These are phyloP conservation scores for Cladosporium oxysporum DNA, from an alignment of 2,329 filamentous ascomycete species.

Conservation along the genomic window DNA sequence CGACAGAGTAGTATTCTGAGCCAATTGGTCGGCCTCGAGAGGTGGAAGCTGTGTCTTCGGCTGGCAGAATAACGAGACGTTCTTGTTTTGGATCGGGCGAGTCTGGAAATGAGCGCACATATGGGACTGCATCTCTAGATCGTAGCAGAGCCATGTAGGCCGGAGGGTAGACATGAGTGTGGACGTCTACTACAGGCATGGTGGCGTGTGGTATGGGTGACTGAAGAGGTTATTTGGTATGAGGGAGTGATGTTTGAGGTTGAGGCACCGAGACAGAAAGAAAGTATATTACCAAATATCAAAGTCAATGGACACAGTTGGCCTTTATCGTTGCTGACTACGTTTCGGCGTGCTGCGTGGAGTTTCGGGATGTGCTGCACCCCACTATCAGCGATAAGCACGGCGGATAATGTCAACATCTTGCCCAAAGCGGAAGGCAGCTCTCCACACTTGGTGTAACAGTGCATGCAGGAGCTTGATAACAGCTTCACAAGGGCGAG, in stretches of 20 bases:
- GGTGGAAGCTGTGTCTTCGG: slow-evolving; percentile 36
- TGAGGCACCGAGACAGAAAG: no score
- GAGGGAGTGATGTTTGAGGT: neutral
- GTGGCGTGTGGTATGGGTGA: slow-evolving; percentile 16
- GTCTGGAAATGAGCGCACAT: slow-evolving; percentile 65
- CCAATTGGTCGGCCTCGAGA: slow-evolving; percentile 78
- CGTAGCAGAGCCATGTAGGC: slow-evolving; percentile 60
- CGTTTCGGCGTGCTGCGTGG: neutral
- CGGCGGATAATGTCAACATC: slow-evolving; percentile 10
- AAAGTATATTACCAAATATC: no score
- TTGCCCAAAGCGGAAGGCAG: slow-evolving; percentile 14
- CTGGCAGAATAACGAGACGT: slow-evolving; percentile 52
- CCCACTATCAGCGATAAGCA: slow-evolving; percentile 7
- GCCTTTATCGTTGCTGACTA: neutral
- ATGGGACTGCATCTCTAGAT: slow-evolving; percentile 63
- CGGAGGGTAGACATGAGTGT: slow-evolving; percentile 66
- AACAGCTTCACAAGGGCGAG: neutral
- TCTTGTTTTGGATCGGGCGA: slow-evolving; percentile 51
- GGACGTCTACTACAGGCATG: slow-evolving; percentile 56
- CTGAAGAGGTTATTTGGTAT: neutral
- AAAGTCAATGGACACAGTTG: neutral
- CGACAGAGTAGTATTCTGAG: slow-evolving; percentile 77
- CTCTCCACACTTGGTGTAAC: neutral
- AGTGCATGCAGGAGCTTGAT: slow-evolving; percentile 5
- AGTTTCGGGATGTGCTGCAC: neutral